A percentile compares a stretch with the other conserved stretches of the same genome.
These are phyloP conservation scores for Athelia psychrophila DNA, from an alignment of 1,284 basidiomycete species.

Conservation along the genomic window DNA sequence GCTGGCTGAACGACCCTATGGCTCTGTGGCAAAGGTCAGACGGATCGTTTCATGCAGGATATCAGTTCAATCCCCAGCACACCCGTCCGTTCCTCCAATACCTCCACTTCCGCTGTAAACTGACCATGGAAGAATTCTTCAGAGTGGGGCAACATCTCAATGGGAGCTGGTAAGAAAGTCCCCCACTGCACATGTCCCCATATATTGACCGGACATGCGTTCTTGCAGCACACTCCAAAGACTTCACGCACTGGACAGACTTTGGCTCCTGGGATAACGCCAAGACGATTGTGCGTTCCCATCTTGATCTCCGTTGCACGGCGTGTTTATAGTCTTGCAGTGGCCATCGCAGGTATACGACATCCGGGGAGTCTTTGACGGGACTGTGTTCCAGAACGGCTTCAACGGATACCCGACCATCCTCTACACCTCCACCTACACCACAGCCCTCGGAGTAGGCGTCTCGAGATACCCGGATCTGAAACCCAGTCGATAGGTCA, in stretches of 20 bases:
- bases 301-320: too few relatives aligned
- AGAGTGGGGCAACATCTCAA: background rate
- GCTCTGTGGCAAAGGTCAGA: background rate
- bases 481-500: background rate
- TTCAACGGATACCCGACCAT: conserved; percentile 1
- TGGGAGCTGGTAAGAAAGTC: background rate
- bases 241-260: background rate
- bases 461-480: background rate
- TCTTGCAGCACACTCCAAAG: background rate
- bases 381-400: background rate
- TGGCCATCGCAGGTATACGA: conserved; percentile 2
- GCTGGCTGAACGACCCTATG: background rate
- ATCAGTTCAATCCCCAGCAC: background rate
- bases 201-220: too few relatives aligned
- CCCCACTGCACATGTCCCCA: too few relatives aligned
- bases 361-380: conserved; percentile 1
- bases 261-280: background rate
- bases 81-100: background rate
- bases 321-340: too few relatives aligned
- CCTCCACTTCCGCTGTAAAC: background rate
- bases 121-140: background rate
- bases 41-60: background rate
- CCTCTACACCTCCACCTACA: background rate
- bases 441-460: background rate
- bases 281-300: background rate